Conservation (phyloP, 495 filamentous ascomycete genomes). For the Chaetomium tenue region DNA sequence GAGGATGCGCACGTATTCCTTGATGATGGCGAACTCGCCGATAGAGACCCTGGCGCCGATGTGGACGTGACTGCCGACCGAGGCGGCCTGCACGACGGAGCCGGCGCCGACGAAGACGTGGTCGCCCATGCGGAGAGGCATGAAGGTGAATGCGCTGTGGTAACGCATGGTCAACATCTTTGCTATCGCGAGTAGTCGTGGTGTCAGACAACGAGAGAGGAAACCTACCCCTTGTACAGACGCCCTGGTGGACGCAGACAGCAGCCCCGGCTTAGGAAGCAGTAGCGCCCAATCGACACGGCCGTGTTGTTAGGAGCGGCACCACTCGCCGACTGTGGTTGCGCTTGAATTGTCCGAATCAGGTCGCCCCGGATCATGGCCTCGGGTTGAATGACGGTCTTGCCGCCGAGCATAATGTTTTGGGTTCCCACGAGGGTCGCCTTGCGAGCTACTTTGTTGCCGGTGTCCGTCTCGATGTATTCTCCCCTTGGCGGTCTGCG, state of each 20-base stretch:
- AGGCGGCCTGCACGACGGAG: constrained; percentile 73
- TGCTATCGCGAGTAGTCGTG: background rate
- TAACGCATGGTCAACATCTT: background rate
- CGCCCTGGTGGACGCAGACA: constrained; percentile 76
- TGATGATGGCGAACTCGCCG: constrained; percentile 83
- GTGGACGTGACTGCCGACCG: constrained; percentile 76
- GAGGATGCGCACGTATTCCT: constrained; percentile 82
- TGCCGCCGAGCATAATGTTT: constrained; percentile 95
- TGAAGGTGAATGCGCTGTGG: constrained; percentile 62
- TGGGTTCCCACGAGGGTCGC: constrained; percentile 88
- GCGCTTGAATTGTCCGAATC: constrained; percentile 52
- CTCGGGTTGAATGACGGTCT: constrained; percentile 88
- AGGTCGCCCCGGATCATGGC: constrained; percentile 92
- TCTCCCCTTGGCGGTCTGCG: constrained; percentile 75
- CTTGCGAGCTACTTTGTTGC: constrained; percentile 95
- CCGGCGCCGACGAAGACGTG: constrained; percentile 82
- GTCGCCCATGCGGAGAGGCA: constrained; percentile 85
- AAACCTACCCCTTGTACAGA: constrained; percentile 59
- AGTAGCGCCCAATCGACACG: constrained; percentile 86
- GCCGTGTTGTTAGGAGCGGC: constrained; percentile 56
- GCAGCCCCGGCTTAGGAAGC: constrained; percentile 71
- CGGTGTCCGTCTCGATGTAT: constrained; percentile 98
- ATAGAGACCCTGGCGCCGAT: constrained; percentile 72
- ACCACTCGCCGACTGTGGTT: constrained; percentile 34
- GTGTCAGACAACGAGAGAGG: background rate